Percentiles rank a stretch among this genome's conserved stretches.
These are phyloP conservation scores for Irineochytrium annulatum DNA, from an alignment of 192 early-diverging fungal species.

Conservation along the genomic window DNA sequence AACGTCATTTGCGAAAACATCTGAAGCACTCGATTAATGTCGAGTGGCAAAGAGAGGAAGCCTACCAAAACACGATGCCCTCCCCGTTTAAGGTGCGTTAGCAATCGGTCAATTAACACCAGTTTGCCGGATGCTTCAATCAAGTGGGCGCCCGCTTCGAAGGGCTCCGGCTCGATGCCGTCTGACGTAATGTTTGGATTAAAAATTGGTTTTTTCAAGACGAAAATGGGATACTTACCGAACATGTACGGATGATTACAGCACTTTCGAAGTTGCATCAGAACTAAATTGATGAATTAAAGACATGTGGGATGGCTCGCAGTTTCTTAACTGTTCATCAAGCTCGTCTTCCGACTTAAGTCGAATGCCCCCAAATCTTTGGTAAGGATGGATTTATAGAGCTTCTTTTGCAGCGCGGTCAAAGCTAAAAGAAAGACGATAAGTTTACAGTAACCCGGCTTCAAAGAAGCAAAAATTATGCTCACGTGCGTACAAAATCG, in stretches of 20 bases:
- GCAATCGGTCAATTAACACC: conserved; percentile 10
- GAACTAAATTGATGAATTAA: conserved; percentile 7
- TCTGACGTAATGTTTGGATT: conserved; percentile 1
- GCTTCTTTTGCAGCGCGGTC: conserved; percentile 14
- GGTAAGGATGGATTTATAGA: conserved; percentile 25
- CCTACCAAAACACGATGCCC: conserved; percentile 10
- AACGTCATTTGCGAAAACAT: conserved; percentile 34
- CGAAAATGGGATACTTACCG: background rate
- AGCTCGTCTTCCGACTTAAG: conserved; percentile 4
- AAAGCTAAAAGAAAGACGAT: conserved; percentile 10
- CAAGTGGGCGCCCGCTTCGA: conserved; percentile 22
- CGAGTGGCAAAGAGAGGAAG: background rate
- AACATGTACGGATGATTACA: conserved; percentile 24
- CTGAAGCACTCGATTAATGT: background rate
- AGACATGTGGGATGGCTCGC: background rate
- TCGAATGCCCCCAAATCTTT: conserved; percentile 25
- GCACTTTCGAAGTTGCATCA: conserved; percentile 27
- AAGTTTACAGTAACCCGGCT: background rate
- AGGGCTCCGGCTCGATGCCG: conserved; percentile 30
- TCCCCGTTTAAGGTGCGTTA: conserved; percentile 2
- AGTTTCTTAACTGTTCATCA: conserved; percentile 23
- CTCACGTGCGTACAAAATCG: conserved; percentile 23
- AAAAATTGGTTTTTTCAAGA: background rate
- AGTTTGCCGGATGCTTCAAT: conserved; percentile 24
- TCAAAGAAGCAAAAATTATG: background rate